Base-by-base conservation (phyloP, 139 green algal genomes). In the Coelastrella sp. region DNA sequence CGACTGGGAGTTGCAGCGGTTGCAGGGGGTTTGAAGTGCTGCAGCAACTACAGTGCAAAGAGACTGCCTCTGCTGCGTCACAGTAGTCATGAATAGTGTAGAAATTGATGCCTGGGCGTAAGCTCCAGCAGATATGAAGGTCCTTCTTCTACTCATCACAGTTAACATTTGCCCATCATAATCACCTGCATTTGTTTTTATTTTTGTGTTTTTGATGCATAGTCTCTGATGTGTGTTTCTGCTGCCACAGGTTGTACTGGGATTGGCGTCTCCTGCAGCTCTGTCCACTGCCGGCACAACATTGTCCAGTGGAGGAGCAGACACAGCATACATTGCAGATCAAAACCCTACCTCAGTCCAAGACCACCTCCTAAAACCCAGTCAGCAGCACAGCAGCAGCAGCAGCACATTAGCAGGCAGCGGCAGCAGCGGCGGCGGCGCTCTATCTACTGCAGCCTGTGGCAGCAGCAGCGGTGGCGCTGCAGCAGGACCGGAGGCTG, bases 161-260 rank as follows among this genome's bases (percentile, higher is more conserved):
- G 35, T 49, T 49, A 5, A 49, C 35, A 49, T 49, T 49, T 49
- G 35, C 3, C 3, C 35, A 49, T 49, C 3, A 49, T 3, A 49
- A 49, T 49, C 3, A 3, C 3, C 3, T 3, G 35, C 35, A 49
- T 49, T 49, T 49, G 7, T 24, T 20, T 24, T 66, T 8, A 65
- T 24, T 8, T 65, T 35, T 66, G 49, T 70, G 78, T 19, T 66
- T 24, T 19, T 70, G 27, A 15, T 20, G 75, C 25, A 24, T 12
- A 9, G 15, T 27, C 8, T 57, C 56, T 68, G 56, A 27, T 7
- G 8, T 72, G 78, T 35, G 12, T 5, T 35, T 84, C 56, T 19
- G 73, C 25, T 79, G 12, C 11, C 11, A 63, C 83, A 88, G 84
- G 84, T 81, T 6, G 84, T 88, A 11, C 84, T 88, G 4, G 84